Evolutionary conservation across 176 grass and related monocot genomes (phyloP), one percentile per base, ranked within the genome.

Genomic region (Aegilops tauschii): DNA sequence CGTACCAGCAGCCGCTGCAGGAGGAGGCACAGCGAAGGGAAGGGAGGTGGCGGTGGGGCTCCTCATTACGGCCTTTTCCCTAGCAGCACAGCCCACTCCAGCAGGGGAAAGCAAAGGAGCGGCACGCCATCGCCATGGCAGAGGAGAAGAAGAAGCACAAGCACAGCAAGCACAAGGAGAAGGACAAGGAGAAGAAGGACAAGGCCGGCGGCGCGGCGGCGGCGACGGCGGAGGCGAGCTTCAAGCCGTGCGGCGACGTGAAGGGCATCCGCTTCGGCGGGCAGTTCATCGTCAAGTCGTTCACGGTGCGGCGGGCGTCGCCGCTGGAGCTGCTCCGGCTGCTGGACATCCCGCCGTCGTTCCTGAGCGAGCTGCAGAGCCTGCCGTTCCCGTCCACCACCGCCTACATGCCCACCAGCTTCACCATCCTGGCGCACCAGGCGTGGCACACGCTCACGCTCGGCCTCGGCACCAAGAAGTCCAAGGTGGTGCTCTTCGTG

Each of bases 371-470:
- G 90, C 92, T 92, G 85, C 91, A 85, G 81, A 89, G 78, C 90
- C 90, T 98, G n/a, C 96, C 96, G 27, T 98, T 98, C 88, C 88
- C 92, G 59, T 98, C 96, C 27, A 96, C 92, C 65, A 94, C 92
- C 52, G 73, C 90, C 9, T 98, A 94, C 84, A 84, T 98, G 73
- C 96, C 96, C 25, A 98, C 96, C 65, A 96, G 93, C 85, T 98
- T 98, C 93, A 98, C 96, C 76, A 95, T 98, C 85, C 90, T 98
- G 69, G 96, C 96, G 34, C 96, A 98, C 81, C 93, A 98, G 84
- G 96, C 96, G 34, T 98, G 96, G 96, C 96, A 92, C 88, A 98
- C 96, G 21, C 87, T 98, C 59, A 98, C 96, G 14, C 93, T 98
- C 31, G 96, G 96, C 29, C 92, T 98, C 32, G 96, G 96, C 83